Evolutionary conservation across 768 basidiomycete species (phyloP), one percentile per base, ranked within the genome.

Genomic region (Scleroderma citrinum): DNA sequence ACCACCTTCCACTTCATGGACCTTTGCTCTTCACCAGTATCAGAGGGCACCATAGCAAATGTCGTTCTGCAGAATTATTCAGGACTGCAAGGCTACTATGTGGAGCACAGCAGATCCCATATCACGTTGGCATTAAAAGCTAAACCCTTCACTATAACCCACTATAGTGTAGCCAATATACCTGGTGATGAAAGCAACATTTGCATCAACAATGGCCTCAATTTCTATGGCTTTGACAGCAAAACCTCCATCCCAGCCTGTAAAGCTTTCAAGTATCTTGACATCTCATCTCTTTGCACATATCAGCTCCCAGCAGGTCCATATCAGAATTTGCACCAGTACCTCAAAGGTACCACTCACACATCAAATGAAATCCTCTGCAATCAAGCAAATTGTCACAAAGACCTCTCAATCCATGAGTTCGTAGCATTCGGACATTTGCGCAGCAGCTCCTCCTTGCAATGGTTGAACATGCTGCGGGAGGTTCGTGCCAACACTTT

Each of bases 391-490:
- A 52, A 62, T 7, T 76, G 73, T 46, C 69, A 71, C 74, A 76
- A n/a, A n/a, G n/a, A n/a, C n/a, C n/a, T n/a, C n/a, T n/a, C n/a
- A n/a, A n/a, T n/a, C n/a, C n/a, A n/a, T 32, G 75, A 78, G 46
- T 70, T 64, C 30, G 60, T 69, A 24, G 65, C 69, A 0, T 77
- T 73, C 49, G 68, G 67, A 6, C 57, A 60, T 39, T 57, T 78
- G 23, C 71, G 77, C 13, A 64, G 68, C n/a, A 73, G 77, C 5
- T 45, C 59, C 2, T 57, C 53, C 6, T 50, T 78, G 1, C 76
- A 78, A 41, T 76, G 75, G 76, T 54, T 69, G 26, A 78, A 78
- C 53, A 73, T 78, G 19, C 52, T 64, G 10, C 65, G 70, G 21
- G 73, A 73, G 53, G 49, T 78, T 32, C 61, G 62, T 11, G 63